These are phyloP conservation scores for Aphanomyces euteiches DNA, from an alignment of 352 stramenopile genomes.

Conservation along the genomic window DNA sequence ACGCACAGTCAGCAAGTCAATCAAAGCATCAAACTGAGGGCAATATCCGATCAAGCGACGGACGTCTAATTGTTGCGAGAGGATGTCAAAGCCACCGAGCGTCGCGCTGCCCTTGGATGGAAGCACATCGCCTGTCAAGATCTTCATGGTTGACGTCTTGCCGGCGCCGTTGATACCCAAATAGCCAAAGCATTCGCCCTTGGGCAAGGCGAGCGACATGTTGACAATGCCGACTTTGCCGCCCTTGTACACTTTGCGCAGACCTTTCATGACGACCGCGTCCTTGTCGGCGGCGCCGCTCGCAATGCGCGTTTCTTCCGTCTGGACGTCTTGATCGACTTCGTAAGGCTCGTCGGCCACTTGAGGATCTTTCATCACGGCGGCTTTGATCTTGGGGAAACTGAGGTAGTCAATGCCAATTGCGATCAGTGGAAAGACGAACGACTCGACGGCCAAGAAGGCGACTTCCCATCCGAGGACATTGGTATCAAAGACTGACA, in stretches of 20 bases:
- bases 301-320: slow-evolving; percentile 41
- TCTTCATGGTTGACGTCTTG: slow-evolving; percentile 95
- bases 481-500: slow-evolving; percentile 43
- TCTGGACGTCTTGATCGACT: slow-evolving; percentile 48
- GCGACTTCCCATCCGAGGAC: slow-evolving; percentile 55
- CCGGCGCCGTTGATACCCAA: slow-evolving; percentile 87
- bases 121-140: slow-evolving; percentile 67
- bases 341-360: slow-evolving; percentile 40
- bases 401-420: slow-evolving; percentile 63
- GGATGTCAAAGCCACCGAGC: slow-evolving; percentile 67
- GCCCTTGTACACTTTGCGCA: slow-evolving; percentile 87
- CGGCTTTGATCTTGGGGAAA: slow-evolving; percentile 58
- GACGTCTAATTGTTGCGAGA: slow-evolving; percentile 67
- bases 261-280: slow-evolving; percentile 49
- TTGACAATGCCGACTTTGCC: slow-evolving; percentile 75
- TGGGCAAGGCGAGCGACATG: slow-evolving; percentile 69
- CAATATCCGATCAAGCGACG: slow-evolving; percentile 88
- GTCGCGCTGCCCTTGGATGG: slow-evolving; percentile 40
- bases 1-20: slow-evolving; percentile 91
- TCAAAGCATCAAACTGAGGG: slow-evolving; percentile 90
- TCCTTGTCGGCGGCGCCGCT: slow-evolving; percentile 41
- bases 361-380: slow-evolving; percentile 52
- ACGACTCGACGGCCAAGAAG: slow-evolving; percentile 46
- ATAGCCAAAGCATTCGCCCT: slow-evolving; percentile 82
- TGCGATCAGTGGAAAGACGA: slow-evolving; percentile 42